Percentiles rank a stretch among this genome's conserved stretches.
These are phyloP conservation scores for Leptodontidium sp. DNA, from an alignment of 2,329 filamentous ascomycete species.

Conservation along the genomic window DNA sequence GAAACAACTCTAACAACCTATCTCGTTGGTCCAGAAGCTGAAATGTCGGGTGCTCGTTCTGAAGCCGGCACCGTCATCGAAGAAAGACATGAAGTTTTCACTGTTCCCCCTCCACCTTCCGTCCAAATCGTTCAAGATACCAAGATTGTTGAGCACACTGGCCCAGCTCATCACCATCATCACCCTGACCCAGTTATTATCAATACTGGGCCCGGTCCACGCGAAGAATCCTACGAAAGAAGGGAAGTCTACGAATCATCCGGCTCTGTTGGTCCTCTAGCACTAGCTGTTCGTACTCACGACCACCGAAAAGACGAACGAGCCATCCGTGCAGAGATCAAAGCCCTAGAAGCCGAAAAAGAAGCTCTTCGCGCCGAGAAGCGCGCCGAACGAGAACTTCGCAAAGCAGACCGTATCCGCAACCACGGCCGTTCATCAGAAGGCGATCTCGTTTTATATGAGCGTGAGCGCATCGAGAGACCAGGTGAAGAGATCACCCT, in stretches of 20 bases:
- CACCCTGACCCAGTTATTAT: constrained; percentile 52
- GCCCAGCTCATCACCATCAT: constrained; percentile 44
- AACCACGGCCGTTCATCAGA: constrained; percentile 65
- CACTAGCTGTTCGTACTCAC: constrained; percentile 51
- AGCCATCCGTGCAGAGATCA: constrained; percentile 77
- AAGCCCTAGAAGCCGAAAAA: constrained; percentile 72
- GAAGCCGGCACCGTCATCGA: constrained; percentile 57
- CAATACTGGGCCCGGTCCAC: constrained; percentile 51
- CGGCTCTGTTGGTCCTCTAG: constrained; percentile 51
- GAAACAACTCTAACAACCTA: constrained; percentile 41
- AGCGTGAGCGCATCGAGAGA: constrained; percentile 54
- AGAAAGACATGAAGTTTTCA: constrained; percentile 57
- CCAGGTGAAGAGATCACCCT: constrained; percentile 61
- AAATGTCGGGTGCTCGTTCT: constrained; percentile 54
- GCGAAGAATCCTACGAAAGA: constrained; percentile 41
- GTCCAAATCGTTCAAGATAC: constrained; percentile 56
- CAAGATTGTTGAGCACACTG: constrained; percentile 49
- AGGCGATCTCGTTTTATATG: constrained; percentile 70
- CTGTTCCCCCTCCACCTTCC: constrained; percentile 39
- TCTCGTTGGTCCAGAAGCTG: constrained; percentile 37
- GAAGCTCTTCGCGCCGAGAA: constrained; percentile 65
- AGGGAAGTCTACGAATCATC: constrained; percentile 36
- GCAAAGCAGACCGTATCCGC: constrained; percentile 59
- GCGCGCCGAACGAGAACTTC: constrained; percentile 54
- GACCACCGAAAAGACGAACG: constrained; percentile 51